Conservation (phyloP, 2,329 filamentous ascomycete genomes). For the Mollisiaceae sp. region DNA sequence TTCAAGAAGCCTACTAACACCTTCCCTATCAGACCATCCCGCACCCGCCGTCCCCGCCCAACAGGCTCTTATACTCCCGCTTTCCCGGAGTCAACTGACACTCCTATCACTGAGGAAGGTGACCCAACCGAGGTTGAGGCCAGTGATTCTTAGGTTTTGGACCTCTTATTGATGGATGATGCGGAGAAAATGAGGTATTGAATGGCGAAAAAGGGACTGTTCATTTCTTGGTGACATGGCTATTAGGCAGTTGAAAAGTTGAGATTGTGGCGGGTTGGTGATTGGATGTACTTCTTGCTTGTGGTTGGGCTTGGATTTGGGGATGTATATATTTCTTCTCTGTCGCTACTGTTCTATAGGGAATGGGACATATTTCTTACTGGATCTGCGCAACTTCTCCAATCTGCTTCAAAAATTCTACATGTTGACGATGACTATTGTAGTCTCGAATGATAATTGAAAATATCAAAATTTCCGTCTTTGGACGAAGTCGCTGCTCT, state of each 20-base stretch:
- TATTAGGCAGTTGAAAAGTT: background rate
- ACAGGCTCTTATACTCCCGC: background rate
- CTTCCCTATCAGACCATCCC: background rate
- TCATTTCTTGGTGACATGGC: background rate
- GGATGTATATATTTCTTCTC: slow-evolving; percentile 1
- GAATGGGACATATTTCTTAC: too few relatives aligned
- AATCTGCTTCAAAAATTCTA: too few relatives aligned
- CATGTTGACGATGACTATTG: too few relatives aligned
- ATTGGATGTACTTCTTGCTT: background rate
- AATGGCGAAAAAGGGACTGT: background rate
- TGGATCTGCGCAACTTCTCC: too few relatives aligned
- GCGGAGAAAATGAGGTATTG: background rate
- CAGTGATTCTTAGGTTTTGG: background rate
- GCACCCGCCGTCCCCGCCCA: background rate
- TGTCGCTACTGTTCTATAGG: background rate
- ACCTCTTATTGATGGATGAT: background rate
- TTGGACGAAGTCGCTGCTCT: too few relatives aligned
- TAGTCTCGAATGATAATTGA: too few relatives aligned
- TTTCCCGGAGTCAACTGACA: background rate
- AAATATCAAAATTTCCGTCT: too few relatives aligned
- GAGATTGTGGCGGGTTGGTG: background rate
- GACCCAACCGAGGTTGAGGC: background rate
- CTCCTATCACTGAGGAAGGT: background rate
- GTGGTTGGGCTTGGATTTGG: background rate
- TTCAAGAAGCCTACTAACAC: background rate